Base-by-base conservation (phyloP, 106 monocot genomes). In the Alisma plantagoaquatica region DNA sequence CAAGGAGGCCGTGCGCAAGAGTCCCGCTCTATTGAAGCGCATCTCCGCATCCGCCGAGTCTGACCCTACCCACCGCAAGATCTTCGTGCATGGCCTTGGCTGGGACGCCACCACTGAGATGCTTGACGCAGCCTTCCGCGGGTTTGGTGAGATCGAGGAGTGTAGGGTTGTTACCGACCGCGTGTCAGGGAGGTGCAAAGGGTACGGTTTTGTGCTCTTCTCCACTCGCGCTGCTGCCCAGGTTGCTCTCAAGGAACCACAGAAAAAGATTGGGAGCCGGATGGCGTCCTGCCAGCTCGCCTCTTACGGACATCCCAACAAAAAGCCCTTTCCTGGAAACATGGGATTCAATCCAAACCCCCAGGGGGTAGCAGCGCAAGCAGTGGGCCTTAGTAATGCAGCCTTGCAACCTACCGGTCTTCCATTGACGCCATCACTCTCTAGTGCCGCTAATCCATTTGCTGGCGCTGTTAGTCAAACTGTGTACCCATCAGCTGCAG, bases 191-290 rank as follows among this genome's bases (percentile, higher is more conserved):
- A 79, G 69, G 53, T 87, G 75, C 43, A 93, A 87, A 59, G 93
- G 93, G n/a, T 93, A 93, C n/a, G 93, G 75, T 1, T 93, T 93
- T 54, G 70, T 93, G 45, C 69, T 87, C n/a, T 93, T 87, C 74
- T 74, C 73, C 64, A 61, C 56, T 29, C 59, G 87, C 1, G 26
- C 25, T 10, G 68, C 68, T 6, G 93, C 93, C 10, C 65, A 70
- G 17, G 53, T 59, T 4, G 87, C 87, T 1, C 66, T 93, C 14
- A 50, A 60, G 33, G 63, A 87, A 29, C 93, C 93, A 0, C 87
- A 93, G 66, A 93, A 93, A 69, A 77, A 74, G 64, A 83, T 93
- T 16, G 87, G 83, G 2, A 70, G 52, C 38, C 59, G 87, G 51
- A 73, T 80, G 68, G 63, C 87, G 1, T 58, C 93, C 0, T 93